These are phyloP conservation scores for Aotearoamyces nothofagi DNA, from an alignment of 2,329 filamentous ascomycete species.

Conservation along the genomic window DNA sequence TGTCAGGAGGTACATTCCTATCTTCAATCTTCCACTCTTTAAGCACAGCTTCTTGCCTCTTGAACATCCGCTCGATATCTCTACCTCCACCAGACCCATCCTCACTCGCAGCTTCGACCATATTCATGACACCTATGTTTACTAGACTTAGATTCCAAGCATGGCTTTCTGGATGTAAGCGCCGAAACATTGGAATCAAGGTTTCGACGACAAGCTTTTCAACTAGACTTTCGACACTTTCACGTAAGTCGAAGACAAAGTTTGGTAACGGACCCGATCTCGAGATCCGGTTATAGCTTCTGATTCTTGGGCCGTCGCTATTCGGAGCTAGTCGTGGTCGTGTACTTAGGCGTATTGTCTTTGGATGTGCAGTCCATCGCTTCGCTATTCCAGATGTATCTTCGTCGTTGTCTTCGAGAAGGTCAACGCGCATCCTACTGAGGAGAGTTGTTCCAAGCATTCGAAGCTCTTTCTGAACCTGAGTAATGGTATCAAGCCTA, in stretches of 20 bases:
- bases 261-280: conserved; percentile 58
- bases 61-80: conserved; percentile 76
- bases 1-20: conserved; percentile 18
- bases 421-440: conserved; percentile 63
- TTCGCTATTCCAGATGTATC: conserved; percentile 8
- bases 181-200: conserved; percentile 58
- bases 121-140: conserved; percentile 80
- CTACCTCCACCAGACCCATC: conserved; percentile 39
- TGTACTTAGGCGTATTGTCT: conserved; percentile 67
- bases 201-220: conserved; percentile 55
- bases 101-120: conserved; percentile 39
- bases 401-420: conserved; percentile 32
- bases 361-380: conserved; percentile 66
- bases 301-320: conserved; percentile 34
- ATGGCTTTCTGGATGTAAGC: conserved; percentile 45
- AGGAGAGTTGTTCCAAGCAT: conserved; percentile 56
- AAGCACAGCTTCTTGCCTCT: conserved; percentile 52
- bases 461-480: conserved; percentile 53
- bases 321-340: conserved; percentile 41
- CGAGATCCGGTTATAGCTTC: conserved; percentile 56
- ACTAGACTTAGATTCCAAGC: conserved; percentile 73
- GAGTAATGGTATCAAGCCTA: conserved; percentile 46
- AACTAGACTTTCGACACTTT: conserved; percentile 41
- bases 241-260: conserved; percentile 54
- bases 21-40: conserved; percentile 49